Base-by-base conservation (phyloP, 2,329 filamentous ascomycete genomes). In the Penicillium oxalicum region DNA sequence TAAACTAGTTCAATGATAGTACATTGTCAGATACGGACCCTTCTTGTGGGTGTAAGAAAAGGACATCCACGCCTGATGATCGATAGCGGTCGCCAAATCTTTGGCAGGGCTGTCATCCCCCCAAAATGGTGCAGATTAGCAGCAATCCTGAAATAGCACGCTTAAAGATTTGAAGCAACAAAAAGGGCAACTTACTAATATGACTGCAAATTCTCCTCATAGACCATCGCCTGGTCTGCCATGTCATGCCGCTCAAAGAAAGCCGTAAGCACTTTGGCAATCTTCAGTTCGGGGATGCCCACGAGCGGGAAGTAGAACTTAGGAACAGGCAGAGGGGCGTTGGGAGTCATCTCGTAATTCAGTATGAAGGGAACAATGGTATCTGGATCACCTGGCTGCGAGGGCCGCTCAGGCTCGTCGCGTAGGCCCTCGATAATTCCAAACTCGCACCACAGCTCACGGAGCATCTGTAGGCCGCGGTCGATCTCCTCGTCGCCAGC, bases 221-320 rank as follows among this genome's bases (percentile, higher is more conserved):
- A 54, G 2, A 41, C 26, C 27, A 43, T 29, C 0, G 52, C 47
- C 34, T 52, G 47, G 5, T 47, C 45, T 2, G 32, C 25, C 44
- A 44, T 40, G 4, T 41, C 42, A 6, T 45, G 33, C 18, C 41
- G 37, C 11, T 37, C 9, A 5, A 54, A 53, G 12, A 53, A 44
- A 2, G 41, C 18, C 8, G 42, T 29, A 9, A 54, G 29, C 4
- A 44, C 35, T 9, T 28, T 38, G 7, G 50, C 52, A 9, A 53
- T 36, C 9, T 26, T 44, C 41, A 46, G 13, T 32, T 54, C 52
- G 4, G 41, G 44, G n/a, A 54, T 45, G 3, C 52, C 52, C 4
- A 46, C 51, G 24, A 50, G 36, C 4, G 52, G 50, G 33, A 52
- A 48, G 13, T 54, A 54, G 7, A 50, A 46, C n/a, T 54, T 54